Conservation (phyloP, 768 basidiomycete genomes). For the Collybia nuda region DNA sequence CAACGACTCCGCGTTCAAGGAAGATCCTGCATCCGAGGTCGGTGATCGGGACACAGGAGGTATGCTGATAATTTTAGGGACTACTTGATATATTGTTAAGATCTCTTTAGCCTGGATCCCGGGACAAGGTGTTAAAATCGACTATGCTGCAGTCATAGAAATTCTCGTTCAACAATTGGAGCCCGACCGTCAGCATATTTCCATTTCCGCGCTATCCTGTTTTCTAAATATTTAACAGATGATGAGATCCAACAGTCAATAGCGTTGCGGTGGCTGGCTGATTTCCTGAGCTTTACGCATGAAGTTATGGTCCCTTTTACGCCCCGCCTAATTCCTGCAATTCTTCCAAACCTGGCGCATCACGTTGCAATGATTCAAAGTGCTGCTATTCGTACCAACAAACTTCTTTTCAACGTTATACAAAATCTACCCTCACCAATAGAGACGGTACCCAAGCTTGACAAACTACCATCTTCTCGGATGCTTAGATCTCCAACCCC, state of each 20-base stretch:
- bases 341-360: conserved; percentile 93
- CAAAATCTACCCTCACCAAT: conserved; percentile 78
- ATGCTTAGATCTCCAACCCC: conserved; percentile 60
- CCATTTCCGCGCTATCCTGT: conserved; percentile 2
- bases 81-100: conserved; percentile 10
- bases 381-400: conserved; percentile 85
- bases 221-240: conserved; percentile 46
- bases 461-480: conserved; percentile 32
- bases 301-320: conserved; percentile 95
- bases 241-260: conserved; percentile 95
- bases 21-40: conserved; percentile 45
- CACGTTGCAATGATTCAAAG: conserved; percentile 86
- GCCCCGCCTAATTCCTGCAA: conserved; percentile 87
- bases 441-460: conserved; percentile 37
- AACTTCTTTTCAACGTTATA: conserved; percentile 80
- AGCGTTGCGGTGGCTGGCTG: conserved; percentile 90
- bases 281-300: conserved; percentile 83
- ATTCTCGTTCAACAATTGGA: conserved; percentile 88
- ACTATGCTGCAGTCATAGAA: conserved; percentile 90
- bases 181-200: conserved; percentile 64
- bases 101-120: conserved; percentile 73
- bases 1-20: conserved; percentile 37
- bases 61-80: conserved; percentile 25
- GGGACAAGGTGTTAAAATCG: conserved; percentile 90
- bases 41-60: conserved; percentile 68